Percentiles rank a stretch among this genome's conserved stretches.
Conservation (phyloP, 352 stramenopile genomes). For the Phytophthora fragariae region DNA sequence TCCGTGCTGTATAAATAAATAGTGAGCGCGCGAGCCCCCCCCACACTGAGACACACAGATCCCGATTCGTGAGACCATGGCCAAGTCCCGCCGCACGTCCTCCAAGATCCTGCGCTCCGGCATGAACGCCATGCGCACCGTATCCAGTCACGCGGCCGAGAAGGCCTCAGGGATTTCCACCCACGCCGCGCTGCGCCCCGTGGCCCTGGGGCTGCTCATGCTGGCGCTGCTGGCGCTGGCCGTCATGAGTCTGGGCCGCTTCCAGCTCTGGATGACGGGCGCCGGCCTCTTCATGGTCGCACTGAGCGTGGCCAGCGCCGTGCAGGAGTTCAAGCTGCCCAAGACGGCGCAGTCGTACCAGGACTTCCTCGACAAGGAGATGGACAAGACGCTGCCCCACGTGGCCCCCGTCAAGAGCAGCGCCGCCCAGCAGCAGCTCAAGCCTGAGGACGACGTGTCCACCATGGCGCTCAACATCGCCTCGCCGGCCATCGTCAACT, state of each 20-base stretch:
- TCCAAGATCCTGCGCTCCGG: conserved; percentile 41
- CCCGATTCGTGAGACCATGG: conserved; percentile 28
- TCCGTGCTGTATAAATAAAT: conserved; percentile 31
- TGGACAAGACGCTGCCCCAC: conserved; percentile 62
- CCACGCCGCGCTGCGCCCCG: conserved; percentile 35
- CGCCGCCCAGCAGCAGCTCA: conserved; percentile 22
- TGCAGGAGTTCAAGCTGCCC: conserved; percentile 66
- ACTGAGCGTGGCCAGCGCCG: conserved; percentile 64
- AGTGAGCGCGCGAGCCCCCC: conserved; percentile 16
- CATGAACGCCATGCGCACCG: conserved; percentile 40
- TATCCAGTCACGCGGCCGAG: conserved; percentile 38
- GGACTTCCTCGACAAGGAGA: conserved; percentile 65
- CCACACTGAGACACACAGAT: conserved; percentile 12
- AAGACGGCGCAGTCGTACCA: conserved; percentile 55
- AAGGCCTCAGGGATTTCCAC: conserved; percentile 31
- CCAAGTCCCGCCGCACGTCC: conserved; percentile 35
- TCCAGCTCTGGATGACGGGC: conserved; percentile 76
- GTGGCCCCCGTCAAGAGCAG: conserved; percentile 40
- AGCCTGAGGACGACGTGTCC: conserved; percentile 30
- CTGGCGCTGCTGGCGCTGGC: conserved; percentile 56
- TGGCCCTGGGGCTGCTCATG: conserved; percentile 42
- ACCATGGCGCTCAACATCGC: conserved; percentile 54
- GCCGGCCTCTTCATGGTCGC: conserved; percentile 68
- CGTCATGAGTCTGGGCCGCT: conserved; percentile 52
- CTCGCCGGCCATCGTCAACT: conserved; percentile 45